A percentile compares a stretch with the other conserved stretches of the same genome.
These are phyloP conservation scores for Colletotrichum caudatum DNA, from an alignment of 2,329 filamentous ascomycete species.

Conservation along the genomic window DNA sequence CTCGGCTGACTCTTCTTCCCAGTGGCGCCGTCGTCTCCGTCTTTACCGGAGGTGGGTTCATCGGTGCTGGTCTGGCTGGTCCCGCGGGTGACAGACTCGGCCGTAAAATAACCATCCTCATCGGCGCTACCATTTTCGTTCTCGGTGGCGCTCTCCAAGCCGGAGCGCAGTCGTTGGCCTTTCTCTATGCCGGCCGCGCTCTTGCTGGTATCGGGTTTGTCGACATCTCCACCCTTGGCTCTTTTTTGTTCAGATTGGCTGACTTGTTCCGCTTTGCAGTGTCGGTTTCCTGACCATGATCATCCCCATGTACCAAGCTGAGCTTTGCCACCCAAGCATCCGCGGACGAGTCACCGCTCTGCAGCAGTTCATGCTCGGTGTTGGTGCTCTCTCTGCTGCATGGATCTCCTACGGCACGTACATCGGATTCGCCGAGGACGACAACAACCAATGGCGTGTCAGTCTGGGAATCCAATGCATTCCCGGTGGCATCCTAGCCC, in stretches of 20 bases:
- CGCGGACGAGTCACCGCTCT: conserved; percentile 80
- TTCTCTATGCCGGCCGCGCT: conserved; percentile 77
- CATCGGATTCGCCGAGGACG: conserved; percentile 46
- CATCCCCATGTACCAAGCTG: conserved; percentile 78
- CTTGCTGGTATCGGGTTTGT: conserved; percentile 71
- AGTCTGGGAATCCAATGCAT: conserved; percentile 76
- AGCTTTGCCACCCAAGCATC: conserved; percentile 82
- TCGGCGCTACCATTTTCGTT: conserved; percentile 78
- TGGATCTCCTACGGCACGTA: conserved; percentile 76
- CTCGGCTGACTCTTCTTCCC: neutral
- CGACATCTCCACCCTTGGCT: neutral
- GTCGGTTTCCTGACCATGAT: conserved; percentile 58
- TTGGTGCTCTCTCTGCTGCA: conserved; percentile 77
- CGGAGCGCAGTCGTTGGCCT: conserved; percentile 68
- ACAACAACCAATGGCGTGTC: conserved; percentile 52
- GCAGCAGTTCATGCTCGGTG: conserved; percentile 86
- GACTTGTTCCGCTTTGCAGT: conserved; percentile 48
- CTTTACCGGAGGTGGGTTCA: conserved; percentile 83
- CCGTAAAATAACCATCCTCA: conserved; percentile 76
- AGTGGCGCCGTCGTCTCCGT: conserved; percentile 80
- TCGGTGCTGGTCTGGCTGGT: conserved; percentile 75
- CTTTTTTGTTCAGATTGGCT: neutral
- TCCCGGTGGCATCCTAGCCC: conserved; percentile 73
- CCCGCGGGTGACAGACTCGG: conserved; percentile 73
- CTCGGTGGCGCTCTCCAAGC: conserved; percentile 81